phyloP scores from a whole-genome alignment of 2,329 filamentous ascomycete species.

The Hypoxylon rubiginosum region DNA sequence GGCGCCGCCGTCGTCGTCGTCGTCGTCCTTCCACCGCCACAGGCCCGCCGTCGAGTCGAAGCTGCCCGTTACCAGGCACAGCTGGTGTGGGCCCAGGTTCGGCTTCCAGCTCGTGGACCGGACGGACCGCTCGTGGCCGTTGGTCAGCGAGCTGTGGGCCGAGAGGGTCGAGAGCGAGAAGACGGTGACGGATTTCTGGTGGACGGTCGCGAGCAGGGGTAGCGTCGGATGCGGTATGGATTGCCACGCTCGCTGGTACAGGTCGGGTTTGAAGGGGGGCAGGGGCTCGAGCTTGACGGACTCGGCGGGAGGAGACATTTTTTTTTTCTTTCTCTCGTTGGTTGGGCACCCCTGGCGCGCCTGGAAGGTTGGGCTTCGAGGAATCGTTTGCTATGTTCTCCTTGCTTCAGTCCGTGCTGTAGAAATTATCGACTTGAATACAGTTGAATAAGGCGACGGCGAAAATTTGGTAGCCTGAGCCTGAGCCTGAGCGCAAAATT shows the following conservation, averaged over 20 bases:
- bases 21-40: conserved; percentile 71
- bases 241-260: conserved; percentile 84
- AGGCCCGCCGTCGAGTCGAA: conserved; percentile 93
- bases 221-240: conserved; percentile 87
- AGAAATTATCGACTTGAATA: neutral
- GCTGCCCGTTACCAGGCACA: conserved; percentile 89
- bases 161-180: conserved; percentile 88
- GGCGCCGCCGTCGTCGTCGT: conserved; percentile 45
- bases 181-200: conserved; percentile 87
- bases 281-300: conserved; percentile 59
- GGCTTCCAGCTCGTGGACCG: conserved; percentile 91
- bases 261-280: conserved; percentile 66
- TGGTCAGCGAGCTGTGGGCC: conserved; percentile 82
- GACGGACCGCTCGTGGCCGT: conserved; percentile 93
- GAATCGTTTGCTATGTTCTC: neutral
- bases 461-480: neutral
- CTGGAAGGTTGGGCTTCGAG: neutral
- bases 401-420: neutral
- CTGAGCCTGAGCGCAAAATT: neutral
- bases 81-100: conserved; percentile 68
- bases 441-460: neutral
- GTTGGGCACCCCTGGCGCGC: neutral
- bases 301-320: conserved; percentile 26
- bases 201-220: conserved; percentile 89
- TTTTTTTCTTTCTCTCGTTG: no score